phyloP scores from a whole-genome alignment of 441 rosid species.

The Aquilaria agallochum region DNA sequence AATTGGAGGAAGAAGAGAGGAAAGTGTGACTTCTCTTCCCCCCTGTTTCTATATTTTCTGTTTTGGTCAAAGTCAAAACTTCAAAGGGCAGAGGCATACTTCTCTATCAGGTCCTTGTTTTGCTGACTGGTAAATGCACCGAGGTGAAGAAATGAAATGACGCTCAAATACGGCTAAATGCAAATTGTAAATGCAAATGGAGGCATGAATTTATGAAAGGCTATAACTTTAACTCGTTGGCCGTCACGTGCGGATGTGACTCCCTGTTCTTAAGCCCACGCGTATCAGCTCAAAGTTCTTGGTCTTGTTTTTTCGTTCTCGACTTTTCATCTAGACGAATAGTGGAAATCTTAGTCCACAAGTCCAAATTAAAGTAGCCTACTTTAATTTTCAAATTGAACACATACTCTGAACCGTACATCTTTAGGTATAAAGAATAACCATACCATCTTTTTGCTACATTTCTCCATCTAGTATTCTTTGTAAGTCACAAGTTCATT shows the following conservation, averaged over 20 bases:
- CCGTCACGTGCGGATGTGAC: conserved; percentile 21
- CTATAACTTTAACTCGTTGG: conserved; percentile 23
- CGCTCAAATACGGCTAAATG: conserved; percentile 25
- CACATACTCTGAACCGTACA: too few relatives aligned
- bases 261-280: conserved; percentile 6
- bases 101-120: conserved; percentile 1
- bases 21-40: conserved; percentile 71
- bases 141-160: not conserved
- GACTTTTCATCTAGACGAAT: not conserved
- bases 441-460: too few relatives aligned
- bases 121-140: not conserved
- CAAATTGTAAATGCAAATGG: conserved; percentile 12
- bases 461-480: too few relatives aligned
- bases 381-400: too few relatives aligned
- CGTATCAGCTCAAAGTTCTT: conserved; percentile 5
- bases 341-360: not conserved
- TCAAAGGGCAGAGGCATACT: conserved; percentile 30
- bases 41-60: conserved; percentile 23
- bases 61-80: conserved; percentile 64
- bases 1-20: conserved; percentile 51
- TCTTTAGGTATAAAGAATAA: too few relatives aligned
- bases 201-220: not conserved
- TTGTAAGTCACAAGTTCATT: too few relatives aligned
- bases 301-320: not conserved
- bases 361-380: too few relatives aligned